Base-by-base conservation (phyloP, 352 stramenopile species). In the Phytophthora idaei region DNA sequence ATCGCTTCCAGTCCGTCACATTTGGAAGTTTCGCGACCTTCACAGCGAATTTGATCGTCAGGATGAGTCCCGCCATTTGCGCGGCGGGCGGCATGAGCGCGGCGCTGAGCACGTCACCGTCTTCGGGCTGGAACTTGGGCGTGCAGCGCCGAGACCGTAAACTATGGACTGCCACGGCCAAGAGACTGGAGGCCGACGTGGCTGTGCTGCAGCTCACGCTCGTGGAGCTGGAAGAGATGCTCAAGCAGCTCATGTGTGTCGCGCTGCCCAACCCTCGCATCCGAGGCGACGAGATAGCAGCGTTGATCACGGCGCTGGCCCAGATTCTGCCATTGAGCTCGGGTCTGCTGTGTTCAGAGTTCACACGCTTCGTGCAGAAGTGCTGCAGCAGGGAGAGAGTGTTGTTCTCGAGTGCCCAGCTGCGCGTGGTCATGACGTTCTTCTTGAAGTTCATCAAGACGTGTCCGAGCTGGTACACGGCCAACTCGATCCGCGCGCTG, bases 201-300 rank as follows among this genome's bases (percentile, higher is more conserved):
- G 44, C 64, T 1, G 70, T 76, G 63, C 61, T 83, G 57, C 68
- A 76, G 69, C 75, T 94, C 56, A 93, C 83, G 57, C 77, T 85
- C 8, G 86, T 94, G 55, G 83, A 94, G 45, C 62, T 93, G 55
- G 84, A 94, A 42, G 87, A 94, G n/a, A 90, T 92, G n/a, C 58
- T 94, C 3, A 76, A 75, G 42, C 84, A 94, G 60, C 61, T 93
- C n/a, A 55, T 90, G 39, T 52, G 46, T 45, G 64, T 93, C 21
- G 44, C 73, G 34, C 60, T 92, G 41, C 85, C 86, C n/a, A 91
- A 87, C 42, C 57, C 84, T 47, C 78, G 83, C 21, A 87, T 93
- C 60, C 73, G 85, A 53, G 74, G 81, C 48, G 87, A 89, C 42
- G 83, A 92, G 31, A 75, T 94, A 7, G 85, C 86, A 28, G 67